A percentile compares a stretch with the other conserved stretches of the same genome.
Conservation (phyloP, 2,329 filamentous ascomycete species). For the Calonectria ilicicola region DNA sequence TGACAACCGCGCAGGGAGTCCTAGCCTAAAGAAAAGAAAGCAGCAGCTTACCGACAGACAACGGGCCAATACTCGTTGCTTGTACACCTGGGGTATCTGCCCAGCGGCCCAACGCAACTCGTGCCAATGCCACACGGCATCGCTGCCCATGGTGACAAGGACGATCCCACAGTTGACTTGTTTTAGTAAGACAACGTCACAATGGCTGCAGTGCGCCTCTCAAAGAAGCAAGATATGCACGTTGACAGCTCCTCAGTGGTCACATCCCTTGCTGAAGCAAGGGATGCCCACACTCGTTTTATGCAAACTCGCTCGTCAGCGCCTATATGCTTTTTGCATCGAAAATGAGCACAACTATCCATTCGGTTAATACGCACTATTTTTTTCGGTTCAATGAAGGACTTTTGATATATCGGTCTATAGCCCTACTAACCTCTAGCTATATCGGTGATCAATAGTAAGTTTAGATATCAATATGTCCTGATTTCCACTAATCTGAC, state of each 20-base stretch:
- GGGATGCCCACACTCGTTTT: neutral
- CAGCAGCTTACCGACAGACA: too few relatives aligned
- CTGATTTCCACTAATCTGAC: neutral
- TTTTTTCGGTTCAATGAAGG: neutral
- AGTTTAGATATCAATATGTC: neutral
- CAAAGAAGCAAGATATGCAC: neutral
- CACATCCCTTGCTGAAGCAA: neutral
- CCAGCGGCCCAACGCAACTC: neutral
- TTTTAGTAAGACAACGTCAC: neutral
- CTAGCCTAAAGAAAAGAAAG: too few relatives aligned
- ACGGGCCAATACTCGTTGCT: neutral
- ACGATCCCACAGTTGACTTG: neutral
- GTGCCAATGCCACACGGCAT: neutral
- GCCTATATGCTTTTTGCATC: neutral
- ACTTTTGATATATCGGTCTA: neutral
- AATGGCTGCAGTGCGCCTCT: neutral
- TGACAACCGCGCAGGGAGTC: neutral
- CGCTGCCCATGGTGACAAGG: too few relatives aligned
- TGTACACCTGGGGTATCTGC: neutral
- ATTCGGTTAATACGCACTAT: neutral
- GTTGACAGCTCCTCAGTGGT: neutral
- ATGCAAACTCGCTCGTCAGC: neutral
- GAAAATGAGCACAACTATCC: neutral
- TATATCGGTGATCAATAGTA: neutral
- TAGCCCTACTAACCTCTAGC: neutral